These are phyloP conservation scores for Chloranthus sessilifolius DNA, from an alignment of 164 flowering plant genomes.

Conservation along the genomic window DNA sequence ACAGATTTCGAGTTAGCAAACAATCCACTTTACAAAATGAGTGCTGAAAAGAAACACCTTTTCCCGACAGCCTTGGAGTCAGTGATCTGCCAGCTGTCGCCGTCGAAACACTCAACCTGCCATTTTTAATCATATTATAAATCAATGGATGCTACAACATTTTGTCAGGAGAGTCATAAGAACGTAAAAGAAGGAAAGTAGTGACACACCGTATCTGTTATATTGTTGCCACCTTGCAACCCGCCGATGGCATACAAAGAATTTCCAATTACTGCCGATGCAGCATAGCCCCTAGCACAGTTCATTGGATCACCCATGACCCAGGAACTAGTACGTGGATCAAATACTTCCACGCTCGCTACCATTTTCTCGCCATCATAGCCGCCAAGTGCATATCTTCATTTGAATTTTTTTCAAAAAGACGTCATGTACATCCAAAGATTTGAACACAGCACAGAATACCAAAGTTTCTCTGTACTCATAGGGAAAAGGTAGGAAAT, in stretches of 20 bases:
- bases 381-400: not conserved
- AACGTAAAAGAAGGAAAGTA: not conserved
- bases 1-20: too few relatives aligned
- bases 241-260: not conserved
- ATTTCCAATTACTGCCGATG: not conserved
- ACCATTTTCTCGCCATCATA: not conserved
- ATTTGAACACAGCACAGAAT: too few relatives aligned
- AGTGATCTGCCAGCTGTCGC: slow-evolving; percentile 51
- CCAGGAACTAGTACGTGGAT: not conserved
- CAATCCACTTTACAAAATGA: slow-evolving; percentile 32
- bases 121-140: too few relatives aligned
- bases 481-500: too few relatives aligned
- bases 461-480: too few relatives aligned
- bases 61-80: slow-evolving; percentile 35
- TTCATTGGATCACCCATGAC: not conserved
- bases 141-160: too few relatives aligned
- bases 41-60: slow-evolving; percentile 58
- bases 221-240: too few relatives aligned
- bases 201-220: too few relatives aligned
- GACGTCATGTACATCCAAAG: too few relatives aligned
- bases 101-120: slow-evolving; percentile 76
- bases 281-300: not conserved
- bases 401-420: too few relatives aligned
- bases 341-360: not conserved
- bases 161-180: too few relatives aligned